phyloP scores from a whole-genome alignment of 495 filamentous ascomycete genomes.

The Penicillium crystallinum region DNA sequence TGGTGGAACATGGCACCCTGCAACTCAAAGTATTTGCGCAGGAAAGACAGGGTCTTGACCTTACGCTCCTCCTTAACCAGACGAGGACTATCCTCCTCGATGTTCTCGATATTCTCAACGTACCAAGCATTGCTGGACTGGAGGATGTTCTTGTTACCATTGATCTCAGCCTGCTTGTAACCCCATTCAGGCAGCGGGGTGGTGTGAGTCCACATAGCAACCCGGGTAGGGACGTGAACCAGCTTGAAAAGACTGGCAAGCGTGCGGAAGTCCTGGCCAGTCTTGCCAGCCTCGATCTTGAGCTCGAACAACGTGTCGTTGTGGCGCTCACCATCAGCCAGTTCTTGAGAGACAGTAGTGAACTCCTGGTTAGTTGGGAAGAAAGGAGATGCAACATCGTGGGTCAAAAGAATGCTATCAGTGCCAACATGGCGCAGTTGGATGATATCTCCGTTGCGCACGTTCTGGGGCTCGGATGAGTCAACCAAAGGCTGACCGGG shows the following conservation, averaged over 20 bases:
- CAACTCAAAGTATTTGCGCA: conserved; percentile 92
- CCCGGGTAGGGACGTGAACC: conserved; percentile 85
- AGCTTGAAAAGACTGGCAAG: conserved; percentile 91
- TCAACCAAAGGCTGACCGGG: conserved; percentile 54
- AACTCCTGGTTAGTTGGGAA: conserved; percentile 99
- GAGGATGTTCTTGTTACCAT: conserved; percentile 93
- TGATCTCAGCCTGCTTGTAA: conserved; percentile 96
- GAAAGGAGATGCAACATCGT: conserved; percentile 97
- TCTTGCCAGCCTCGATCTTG: conserved; percentile 80
- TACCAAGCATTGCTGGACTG: conserved; percentile 93
- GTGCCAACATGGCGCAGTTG: conserved; percentile 86
- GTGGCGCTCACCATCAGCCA: conserved; percentile 69
- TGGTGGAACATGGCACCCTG: conserved; percentile 99
- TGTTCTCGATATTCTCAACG: conserved; percentile 80
- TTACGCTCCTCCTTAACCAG: conserved; percentile 65
- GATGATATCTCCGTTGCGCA: conserved; percentile 82
- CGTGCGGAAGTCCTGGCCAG: conserved; percentile 78
- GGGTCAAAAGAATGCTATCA: conserved; percentile 81
- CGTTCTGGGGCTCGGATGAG: conserved; percentile 49
- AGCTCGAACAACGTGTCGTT: conserved; percentile 95
- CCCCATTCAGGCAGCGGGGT: conserved; percentile 93
- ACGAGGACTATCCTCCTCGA: conserved; percentile 63
- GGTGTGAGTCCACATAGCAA: conserved; percentile 98
- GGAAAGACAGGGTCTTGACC: conserved; percentile 78
- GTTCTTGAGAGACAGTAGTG: conserved; percentile 69